A percentile compares a stretch with the other conserved stretches of the same genome.
Evolutionary conservation across 495 filamentous ascomycete species (phyloP).

Genomic region (Entonaema liquescens): DNA sequence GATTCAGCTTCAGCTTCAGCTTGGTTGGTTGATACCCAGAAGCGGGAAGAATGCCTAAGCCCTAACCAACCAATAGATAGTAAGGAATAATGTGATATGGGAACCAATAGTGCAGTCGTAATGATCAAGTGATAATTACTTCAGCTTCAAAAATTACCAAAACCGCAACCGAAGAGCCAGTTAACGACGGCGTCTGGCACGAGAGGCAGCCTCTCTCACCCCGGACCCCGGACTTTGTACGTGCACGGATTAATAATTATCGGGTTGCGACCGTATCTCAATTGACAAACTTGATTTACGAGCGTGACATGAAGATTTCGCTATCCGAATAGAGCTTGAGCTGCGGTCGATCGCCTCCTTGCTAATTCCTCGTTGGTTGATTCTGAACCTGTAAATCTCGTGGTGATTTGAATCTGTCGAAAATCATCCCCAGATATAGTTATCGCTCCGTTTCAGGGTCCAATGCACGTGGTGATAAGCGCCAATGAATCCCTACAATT

Average conservation of each 20-base stretch:
- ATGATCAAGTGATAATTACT: neutral
- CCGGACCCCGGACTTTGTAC: neutral
- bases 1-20: neutral
- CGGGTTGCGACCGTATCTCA: slow-evolving; percentile 15
- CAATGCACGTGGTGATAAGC: slow-evolving; percentile 46
- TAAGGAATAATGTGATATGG: neutral
- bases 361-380: slow-evolving; percentile 5
- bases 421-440: slow-evolving; percentile 39
- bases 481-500: neutral
- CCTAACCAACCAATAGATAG: neutral
- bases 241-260: slow-evolving; percentile 18
- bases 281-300: slow-evolving; percentile 24
- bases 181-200: slow-evolving; percentile 2
- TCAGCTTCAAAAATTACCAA: neutral
- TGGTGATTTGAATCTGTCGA: slow-evolving; percentile 13
- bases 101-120: neutral
- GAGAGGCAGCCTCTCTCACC: neutral
- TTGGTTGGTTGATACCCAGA: neutral
- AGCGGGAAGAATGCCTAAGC: neutral
- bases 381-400: slow-evolving; percentile 17
- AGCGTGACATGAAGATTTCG: slow-evolving; percentile 25
- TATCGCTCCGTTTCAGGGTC: slow-evolving; percentile 41
- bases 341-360: slow-evolving; percentile 29
- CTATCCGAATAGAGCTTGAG: slow-evolving; percentile 28
- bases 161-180: slow-evolving; percentile 6